Evolutionary conservation across 805 yeast genomes (phyloP).

Genomic region (Nakazawaea wyomingensis): DNA sequence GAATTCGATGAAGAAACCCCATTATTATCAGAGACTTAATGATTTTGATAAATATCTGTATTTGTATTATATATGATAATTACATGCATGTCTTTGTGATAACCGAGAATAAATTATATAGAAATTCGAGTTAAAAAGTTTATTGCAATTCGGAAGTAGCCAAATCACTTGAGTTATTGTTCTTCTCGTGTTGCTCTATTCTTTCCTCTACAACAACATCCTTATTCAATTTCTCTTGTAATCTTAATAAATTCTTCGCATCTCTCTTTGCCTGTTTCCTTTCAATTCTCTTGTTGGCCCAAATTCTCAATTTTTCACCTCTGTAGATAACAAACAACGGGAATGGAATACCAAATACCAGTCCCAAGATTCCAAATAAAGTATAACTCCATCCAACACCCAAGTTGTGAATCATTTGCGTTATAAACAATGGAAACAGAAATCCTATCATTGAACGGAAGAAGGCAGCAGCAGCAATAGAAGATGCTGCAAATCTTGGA

Average conservation of each 20-base stretch:
- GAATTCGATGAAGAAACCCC: background rate
- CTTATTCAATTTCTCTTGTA: slow-evolving; percentile 18
- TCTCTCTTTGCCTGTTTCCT: slow-evolving; percentile 41
- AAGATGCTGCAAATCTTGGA: slow-evolving; percentile 62
- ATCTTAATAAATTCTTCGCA: slow-evolving; percentile 32
- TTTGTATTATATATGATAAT: too few species aligned
- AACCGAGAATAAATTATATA: too few species aligned
- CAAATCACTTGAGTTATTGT: background rate
- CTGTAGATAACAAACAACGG: slow-evolving; percentile 52
- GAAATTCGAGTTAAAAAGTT: too few species aligned
- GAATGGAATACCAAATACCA: slow-evolving; percentile 61
- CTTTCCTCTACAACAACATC: background rate
- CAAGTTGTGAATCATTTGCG: slow-evolving; percentile 45
- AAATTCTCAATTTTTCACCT: slow-evolving; percentile 53
- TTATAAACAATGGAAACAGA: slow-evolving; percentile 62
- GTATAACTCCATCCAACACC: slow-evolving; percentile 74
- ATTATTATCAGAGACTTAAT: background rate
- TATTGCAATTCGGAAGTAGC: too few species aligned
- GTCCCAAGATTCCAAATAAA: slow-evolving; percentile 51
- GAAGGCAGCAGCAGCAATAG: slow-evolving; percentile 64
- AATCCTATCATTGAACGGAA: slow-evolving; percentile 66
- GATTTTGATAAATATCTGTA: too few species aligned
- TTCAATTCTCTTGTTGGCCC: slow-evolving; percentile 52
- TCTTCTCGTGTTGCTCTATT: background rate
- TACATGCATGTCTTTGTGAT: too few species aligned